Evolutionary conservation across 306 rosid genomes (phyloP), one percentile per base, ranked within the genome.

Genomic region (Trifolium repens): DNA sequence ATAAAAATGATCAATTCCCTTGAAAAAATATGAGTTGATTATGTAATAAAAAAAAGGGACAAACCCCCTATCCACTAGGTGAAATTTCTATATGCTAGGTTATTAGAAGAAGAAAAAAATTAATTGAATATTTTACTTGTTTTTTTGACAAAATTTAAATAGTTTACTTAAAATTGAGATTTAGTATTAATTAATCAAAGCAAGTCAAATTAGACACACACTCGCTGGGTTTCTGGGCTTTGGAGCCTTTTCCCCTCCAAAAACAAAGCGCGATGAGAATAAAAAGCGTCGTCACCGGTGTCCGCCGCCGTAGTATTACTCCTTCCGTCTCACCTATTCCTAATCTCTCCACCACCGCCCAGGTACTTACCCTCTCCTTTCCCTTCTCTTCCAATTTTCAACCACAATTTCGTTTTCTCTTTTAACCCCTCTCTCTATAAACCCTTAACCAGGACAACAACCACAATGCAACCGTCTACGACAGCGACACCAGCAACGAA

Each of bases 261-360:
- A 26, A 26, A 26, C 1, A 5, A 58, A 11, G 8, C 7, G 42
- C 13, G 4, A 76, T 69, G 81, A 61, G 66, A 71, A 49, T 1
- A 8, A 78, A 71, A 61, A 49, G 10, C 60, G 26, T 50, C 68
- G 26, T 50, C 14, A 14, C 58, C 43, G 32, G 72, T 37, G 10
- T 13, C 24, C 77, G 63, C 14, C 64, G 58, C 60, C 49, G 46
- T 7, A 22, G 50, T 7, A 16, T 6, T 4, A 12, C 19, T 42
- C 12, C 81, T 34, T 14, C 69, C 27, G 0, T 32, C 69, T 44
- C 60, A 5, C 46, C 69, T 4, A 60, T 73, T 73, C 69, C 78
- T 43, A 59, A 5, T 16, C 60, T 60, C 19, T 73, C 47, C 46
- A 60, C 47, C 46, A 60, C 78, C 40, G 10, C 13, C 12, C 63